phyloP scores from a whole-genome alignment of 495 filamentous ascomycete genomes.

The Penicillium salamii region DNA sequence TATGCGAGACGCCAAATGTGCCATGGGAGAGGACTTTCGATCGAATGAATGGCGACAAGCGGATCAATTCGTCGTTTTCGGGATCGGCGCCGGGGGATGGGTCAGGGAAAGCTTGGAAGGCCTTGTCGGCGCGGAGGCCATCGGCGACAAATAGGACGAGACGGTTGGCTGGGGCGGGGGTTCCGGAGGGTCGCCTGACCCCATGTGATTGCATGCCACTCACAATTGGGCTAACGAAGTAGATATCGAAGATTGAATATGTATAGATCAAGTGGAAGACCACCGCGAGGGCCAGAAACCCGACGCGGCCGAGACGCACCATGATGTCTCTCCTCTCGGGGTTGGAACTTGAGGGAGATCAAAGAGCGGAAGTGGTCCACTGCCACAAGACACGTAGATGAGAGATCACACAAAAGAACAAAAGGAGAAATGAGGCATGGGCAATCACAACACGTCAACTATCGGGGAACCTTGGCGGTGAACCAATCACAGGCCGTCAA shows the following conservation, averaged over 20 bases:
- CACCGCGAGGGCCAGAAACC: conserved; percentile 88
- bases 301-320: conserved; percentile 78
- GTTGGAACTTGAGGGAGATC: neutral
- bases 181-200: conserved; percentile 57
- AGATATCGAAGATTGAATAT: conserved; percentile 97
- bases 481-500: conserved; percentile 31
- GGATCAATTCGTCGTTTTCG: conserved; percentile 55
- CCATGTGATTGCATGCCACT: conserved; percentile 85
- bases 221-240: conserved; percentile 97
- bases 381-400: conserved; percentile 6
- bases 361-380: conserved; percentile 23
- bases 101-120: conserved; percentile 91
- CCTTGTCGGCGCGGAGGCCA: conserved; percentile 95
- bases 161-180: conserved; percentile 79
- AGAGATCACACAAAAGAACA: conserved; percentile 16
- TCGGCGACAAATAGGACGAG: conserved; percentile 97
- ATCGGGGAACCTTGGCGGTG: conserved; percentile 28
- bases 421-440: conserved; percentile 19
- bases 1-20: conserved; percentile 99
- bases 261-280: conserved; percentile 94
- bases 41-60: conserved; percentile 90
- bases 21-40: conserved; percentile 82
- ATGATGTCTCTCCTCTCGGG: conserved; percentile 44
- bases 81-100: conserved; percentile 66
- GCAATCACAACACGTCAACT: conserved; percentile 10